Base-by-base conservation (phyloP, 441 rosid genomes). In the Erodium texanum region DNA sequence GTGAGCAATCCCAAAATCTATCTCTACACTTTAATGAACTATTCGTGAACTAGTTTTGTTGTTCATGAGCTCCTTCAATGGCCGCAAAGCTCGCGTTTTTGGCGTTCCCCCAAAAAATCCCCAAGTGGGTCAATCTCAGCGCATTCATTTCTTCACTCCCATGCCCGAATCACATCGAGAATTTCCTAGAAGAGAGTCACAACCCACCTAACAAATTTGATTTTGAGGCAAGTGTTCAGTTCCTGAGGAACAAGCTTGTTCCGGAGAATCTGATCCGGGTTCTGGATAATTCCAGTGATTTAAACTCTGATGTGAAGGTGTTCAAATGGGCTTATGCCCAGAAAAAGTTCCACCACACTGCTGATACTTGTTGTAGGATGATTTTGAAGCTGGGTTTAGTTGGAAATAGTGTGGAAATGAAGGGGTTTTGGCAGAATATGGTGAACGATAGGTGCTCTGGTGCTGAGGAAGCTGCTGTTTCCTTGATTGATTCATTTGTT, bases 281-380 rank as follows among this genome's bases (percentile, higher is more conserved):
- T 77, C 78, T 86, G 72, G 78, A 78, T 9, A 64, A 68, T 56
- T 76, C 84, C 16, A 61, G 63, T 22, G 84, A 83, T 71, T 23
- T 72, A 24, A 68, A 38, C 70, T 78, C 85, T 24, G 82, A 85
- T 72, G 69, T 80, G 68, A 77, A 76, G 77, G 59, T 83, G 29
- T 86, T 86, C 77, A 81, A 79, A 72, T 86, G 86, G 90, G 86
- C 80, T 36, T 29, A 84, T 24, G 64, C 75, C 18, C 86, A 80
- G 22, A 78, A 74, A 69, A 62, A 65, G 64, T 85, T 83, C 65
- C 62, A 69, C 61, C 90, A 86, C 73, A 82, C 79, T 8, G 78
- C 79, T 24, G 79, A 71, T 63, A 80, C 86, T 3, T 81, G 79
- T 66, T 70, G 67, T 65, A 70, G 80, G 81, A 82, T 86, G 65